Base-by-base conservation (phyloP, 306 rosid species). In the Morella rubra region DNA sequence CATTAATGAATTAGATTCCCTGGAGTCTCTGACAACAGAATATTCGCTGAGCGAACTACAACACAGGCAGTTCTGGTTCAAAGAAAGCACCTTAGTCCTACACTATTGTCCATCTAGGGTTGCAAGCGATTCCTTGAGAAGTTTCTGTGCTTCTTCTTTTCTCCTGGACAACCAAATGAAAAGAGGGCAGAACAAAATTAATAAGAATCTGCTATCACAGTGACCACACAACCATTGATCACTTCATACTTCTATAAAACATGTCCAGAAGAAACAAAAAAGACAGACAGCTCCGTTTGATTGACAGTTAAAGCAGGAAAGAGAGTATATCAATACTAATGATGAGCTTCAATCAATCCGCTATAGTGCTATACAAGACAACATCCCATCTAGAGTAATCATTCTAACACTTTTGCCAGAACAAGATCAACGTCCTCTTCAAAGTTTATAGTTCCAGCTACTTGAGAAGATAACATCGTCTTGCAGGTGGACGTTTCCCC, bases 121-220 rank as follows among this genome's bases (percentile, higher is more conserved):
- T 76, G 82, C 88, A 54, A 95, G 83, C 53, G 97, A 85, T 81
- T 92, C 97, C 73, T 89, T 90, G 77, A 92, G 93, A 80, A 94
- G 81, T 78, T 76, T 80, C 60, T 84, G 90, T 7, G 98, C 96
- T 78, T 92, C 95, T 84, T 85, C 93, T 86, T 97, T 92, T 82
- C 98, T 92, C 83, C 98, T 94, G 77, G 13, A 59, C 77, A 71
- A 56, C 76, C 55, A 75, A 65, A 71, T 12, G 15, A 20, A 45
- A 22, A 20, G 72, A 14, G 3, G 7, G 45, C 75, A 52, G 27
- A 44, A 65, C 56, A 54, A 66, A 14, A 15, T 5, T 44, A 4
- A 73, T 76, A 49, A 32, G 44, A 62, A 74, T 15, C 44, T 69
- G 44, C 51, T 72, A 22, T 40, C 19, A 64, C 18, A 64, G 53